Base-by-base conservation (phyloP, 768 basidiomycete species). In the Naganishia antarctica region DNA sequence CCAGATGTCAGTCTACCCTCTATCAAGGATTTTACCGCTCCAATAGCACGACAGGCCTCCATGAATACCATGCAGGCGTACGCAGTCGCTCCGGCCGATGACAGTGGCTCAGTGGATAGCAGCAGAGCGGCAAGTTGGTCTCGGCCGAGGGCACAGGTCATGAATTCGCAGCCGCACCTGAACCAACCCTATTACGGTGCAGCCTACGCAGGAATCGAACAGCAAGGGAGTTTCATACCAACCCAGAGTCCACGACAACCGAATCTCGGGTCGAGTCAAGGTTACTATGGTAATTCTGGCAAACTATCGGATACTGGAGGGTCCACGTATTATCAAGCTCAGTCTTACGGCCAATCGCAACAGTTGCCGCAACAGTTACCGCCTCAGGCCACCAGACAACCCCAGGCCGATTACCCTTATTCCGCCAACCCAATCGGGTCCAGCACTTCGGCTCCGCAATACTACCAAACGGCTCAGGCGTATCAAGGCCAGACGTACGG, bases 1-100 rank as follows among this genome's bases (percentile, higher is more conserved):
- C 53, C 53, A 57, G 53, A 57, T 57, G 53, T 57, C 37, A 37
- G 18, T 23, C 23, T 57, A 11, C 53, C 53, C 18, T 57, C 53
- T 12, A 57, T 57, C 37, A 57, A 41, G 23, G 21, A 57, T 18
- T 34, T 57, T 26, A 37, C 53, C 4, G 31, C 21, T 21, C 21
- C 53, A 4, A 41, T 41, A 37, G 34, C 32, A 23, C 53, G 53
- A 37, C 53, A n/a, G 53, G 37, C 21, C 23, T 28, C 29, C n/a
- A 37, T 26, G 23, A 51, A 51, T 21, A 4, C 53, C 28, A 40
- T 57, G 34, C 23, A 34, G 53, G 9, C 34, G 12, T 57, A 37
- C 53, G 53, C 28, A 1, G 32, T 51, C 37, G 37, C 16, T 16
- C 37, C 37, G 43, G 43, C 5, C 34, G 26, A 41, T 23, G 1